phyloP scores from a whole-genome alignment of 2,329 filamentous ascomycete genomes.

The Colletotrichum lupini region DNA sequence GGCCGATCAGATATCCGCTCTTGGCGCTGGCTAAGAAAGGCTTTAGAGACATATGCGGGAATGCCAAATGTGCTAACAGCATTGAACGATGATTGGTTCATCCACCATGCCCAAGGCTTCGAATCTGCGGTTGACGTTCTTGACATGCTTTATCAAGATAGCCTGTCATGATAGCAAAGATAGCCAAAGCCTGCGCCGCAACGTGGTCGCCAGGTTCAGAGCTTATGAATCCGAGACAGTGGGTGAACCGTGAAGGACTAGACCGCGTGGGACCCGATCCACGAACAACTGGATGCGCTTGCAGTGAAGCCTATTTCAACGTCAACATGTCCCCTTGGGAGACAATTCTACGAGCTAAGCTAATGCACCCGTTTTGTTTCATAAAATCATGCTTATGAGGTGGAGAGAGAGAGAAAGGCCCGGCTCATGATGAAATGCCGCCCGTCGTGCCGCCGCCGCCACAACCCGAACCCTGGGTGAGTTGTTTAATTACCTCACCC shows the following conservation, averaged over 20 bases:
- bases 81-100: background rate
- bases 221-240: background rate
- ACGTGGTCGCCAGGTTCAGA: background rate
- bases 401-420: background rate
- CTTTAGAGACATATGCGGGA: background rate
- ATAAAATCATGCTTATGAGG: background rate
- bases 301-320: constrained; percentile 29
- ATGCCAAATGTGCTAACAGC: background rate
- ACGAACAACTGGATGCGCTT: background rate
- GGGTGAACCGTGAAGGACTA: background rate
- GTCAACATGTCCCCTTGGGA: background rate
- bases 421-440: background rate
- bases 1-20: background rate
- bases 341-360: no score
- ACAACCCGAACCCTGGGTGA: background rate
- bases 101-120: background rate
- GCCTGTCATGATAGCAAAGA: constrained; percentile 21
- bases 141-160: constrained; percentile 3
- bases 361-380: background rate
- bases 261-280: constrained; percentile 2
- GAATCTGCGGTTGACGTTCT: background rate
- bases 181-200: constrained; percentile 6
- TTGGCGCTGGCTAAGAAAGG: background rate
- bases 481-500: no score
- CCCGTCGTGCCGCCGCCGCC: background rate